Conservation (phyloP, 2,329 filamentous ascomycete species). For the Monosporascus sp. region DNA sequence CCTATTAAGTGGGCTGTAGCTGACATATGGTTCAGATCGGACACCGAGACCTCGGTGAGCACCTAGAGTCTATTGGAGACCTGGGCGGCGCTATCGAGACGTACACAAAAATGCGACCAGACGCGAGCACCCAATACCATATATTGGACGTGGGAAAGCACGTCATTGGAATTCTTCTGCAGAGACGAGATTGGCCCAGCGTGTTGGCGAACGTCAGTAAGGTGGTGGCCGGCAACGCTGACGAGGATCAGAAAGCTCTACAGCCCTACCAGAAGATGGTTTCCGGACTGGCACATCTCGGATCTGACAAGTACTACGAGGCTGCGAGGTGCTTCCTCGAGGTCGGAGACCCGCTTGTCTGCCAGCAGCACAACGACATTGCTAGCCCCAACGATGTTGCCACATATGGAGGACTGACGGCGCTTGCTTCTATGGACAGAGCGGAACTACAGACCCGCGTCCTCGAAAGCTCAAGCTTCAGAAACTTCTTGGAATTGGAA, state of each 20-base stretch:
- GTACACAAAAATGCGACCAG: conserved; percentile 83
- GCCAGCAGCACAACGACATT: conserved; percentile 60
- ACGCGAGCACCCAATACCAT: conserved; percentile 77
- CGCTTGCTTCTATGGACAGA: conserved; percentile 84
- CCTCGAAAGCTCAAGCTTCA: conserved; percentile 75
- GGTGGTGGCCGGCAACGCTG: conserved; percentile 45
- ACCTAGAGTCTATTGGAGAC: conserved; percentile 75
- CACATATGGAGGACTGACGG: conserved; percentile 83
- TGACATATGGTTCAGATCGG: conserved; percentile 61
- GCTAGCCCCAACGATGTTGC: conserved; percentile 83
- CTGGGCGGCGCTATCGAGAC: conserved; percentile 67
- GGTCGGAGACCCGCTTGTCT: conserved; percentile 46
- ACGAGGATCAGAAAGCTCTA: conserved; percentile 41
- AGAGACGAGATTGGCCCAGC: conserved; percentile 71
- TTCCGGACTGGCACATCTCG: conserved; percentile 45
- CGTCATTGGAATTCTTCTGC: conserved; percentile 68
- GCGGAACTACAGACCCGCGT: conserved; percentile 68
- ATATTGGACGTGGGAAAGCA: conserved; percentile 78
- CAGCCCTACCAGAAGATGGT: conserved; percentile 48
- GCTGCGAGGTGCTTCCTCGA: conserved; percentile 69
- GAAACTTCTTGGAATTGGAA: conserved; percentile 84
- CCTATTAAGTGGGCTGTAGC: neutral
- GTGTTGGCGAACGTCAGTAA: conserved; percentile 59
- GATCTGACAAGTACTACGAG: conserved; percentile 43
- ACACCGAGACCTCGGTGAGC: conserved; percentile 83